Evolutionary conservation across 2,329 filamentous ascomycete species (phyloP), one percentile per base, ranked within the genome.

Genomic region (Paecilomyces dactylethromorphus): DNA sequence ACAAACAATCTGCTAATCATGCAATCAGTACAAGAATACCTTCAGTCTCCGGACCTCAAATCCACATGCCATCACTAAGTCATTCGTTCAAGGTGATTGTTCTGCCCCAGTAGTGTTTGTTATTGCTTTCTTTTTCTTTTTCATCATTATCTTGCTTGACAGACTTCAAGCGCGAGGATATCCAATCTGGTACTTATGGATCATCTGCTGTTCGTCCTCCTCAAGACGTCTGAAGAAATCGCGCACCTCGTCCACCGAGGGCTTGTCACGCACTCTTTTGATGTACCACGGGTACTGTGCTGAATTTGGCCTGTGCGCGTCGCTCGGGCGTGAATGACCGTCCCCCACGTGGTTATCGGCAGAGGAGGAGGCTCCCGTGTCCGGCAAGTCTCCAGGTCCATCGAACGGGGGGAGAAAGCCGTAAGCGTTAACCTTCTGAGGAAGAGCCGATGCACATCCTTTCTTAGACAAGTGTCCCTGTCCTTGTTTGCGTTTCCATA

Each of bases 351-450:
- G 10, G 15, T 55, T 35, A 35, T 39, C 26, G 18, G n/a, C 24
- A 4, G 53, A 13, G 13, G 13, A 11, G 6, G 54, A 32, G 21
- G 15, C 39, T 31, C 50, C 35, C 39, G 39, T 39, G 39, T 33
- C 39, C n/a, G 62, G 51, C 22, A 50, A 33, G 53, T 69, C 67
- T 18, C 59, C 65, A n/a, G 66, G 57, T 10, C 70, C 69, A 56
- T 72, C 71, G 55, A 68, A 68, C 15, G 64, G 61, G 35, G 69
- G 69, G 10, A 72, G 59, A 54, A 65, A 66, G 1, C 65, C 70
- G 59, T 71, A 68, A 10, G 64, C 68, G 56, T 68, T 71, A 50
- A 71, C 63, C 49, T 67, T 69, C 31, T 68, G 68, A n/a, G 68
- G 64, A 26, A 66, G 62, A 31, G 68, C 64, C 4, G 67, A 58